phyloP scores from a whole-genome alignment of 2,329 filamentous ascomycete species.

The Penicillium sp. region DNA sequence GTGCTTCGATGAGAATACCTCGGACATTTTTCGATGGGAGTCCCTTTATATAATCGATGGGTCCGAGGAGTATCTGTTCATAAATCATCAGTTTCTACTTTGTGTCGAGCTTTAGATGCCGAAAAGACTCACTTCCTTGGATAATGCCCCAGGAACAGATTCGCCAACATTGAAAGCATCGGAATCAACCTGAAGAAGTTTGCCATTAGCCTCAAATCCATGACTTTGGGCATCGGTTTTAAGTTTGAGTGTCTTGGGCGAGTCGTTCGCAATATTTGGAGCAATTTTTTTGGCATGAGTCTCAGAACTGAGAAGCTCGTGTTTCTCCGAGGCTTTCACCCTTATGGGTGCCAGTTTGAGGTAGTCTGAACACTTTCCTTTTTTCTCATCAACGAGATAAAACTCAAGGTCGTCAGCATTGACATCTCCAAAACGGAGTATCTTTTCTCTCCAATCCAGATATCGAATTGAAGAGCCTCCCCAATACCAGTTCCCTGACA shows the following conservation, averaged over 20 bases:
- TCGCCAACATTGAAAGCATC: background rate
- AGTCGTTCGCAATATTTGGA: no score
- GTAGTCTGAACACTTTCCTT: background rate
- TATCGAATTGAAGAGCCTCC: background rate
- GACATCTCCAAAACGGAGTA: background rate
- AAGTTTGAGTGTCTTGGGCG: no score
- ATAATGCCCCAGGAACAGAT: background rate
- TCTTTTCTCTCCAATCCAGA: background rate
- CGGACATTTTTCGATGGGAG: background rate
- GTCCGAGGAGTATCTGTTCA: background rate
- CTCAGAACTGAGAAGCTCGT: background rate
- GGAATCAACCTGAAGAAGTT: background rate
- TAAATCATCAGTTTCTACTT: background rate
- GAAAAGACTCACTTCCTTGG: background rate
- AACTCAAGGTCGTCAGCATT: background rate
- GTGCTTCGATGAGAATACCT: background rate
- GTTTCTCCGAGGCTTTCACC: background rate
- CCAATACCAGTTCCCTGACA: background rate
- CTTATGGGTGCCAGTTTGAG: background rate
- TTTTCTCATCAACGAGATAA: background rate
- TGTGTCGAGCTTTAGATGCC: background rate
- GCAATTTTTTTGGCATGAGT: no score
- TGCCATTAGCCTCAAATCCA: no score
- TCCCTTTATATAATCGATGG: background rate
- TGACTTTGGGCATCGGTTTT: no score